These are phyloP conservation scores for Emydomyces testavorans DNA, from an alignment of 2,329 filamentous ascomycete species.

Conservation along the genomic window DNA sequence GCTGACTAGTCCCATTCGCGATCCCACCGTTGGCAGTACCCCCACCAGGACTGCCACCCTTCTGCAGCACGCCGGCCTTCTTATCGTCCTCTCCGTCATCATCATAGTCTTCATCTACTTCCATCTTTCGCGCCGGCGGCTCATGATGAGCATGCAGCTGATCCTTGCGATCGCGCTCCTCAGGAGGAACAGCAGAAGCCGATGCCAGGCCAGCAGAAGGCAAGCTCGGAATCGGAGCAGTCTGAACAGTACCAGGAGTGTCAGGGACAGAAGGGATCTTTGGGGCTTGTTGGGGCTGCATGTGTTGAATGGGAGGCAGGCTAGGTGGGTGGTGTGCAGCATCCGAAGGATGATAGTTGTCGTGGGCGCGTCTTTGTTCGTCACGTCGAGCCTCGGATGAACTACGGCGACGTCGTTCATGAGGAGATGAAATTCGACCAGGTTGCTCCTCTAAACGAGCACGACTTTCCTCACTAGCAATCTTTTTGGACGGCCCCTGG, in stretches of 20 bases:
- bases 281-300: slow-evolving; percentile 38
- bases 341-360: slow-evolving; percentile 83
- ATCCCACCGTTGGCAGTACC: slow-evolving; percentile 3
- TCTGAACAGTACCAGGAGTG: slow-evolving; percentile 18
- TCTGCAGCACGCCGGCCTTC: slow-evolving; percentile 26
- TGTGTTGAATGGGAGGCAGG: slow-evolving; percentile 41
- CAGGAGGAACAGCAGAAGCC: slow-evolving; percentile 28
- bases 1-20: slow-evolving; percentile 10
- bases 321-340: slow-evolving; percentile 72
- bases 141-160: slow-evolving; percentile 48
- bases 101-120: slow-evolving; percentile 95
- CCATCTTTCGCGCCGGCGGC: slow-evolving; percentile 86
- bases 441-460: slow-evolving; percentile 72
- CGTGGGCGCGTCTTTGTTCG: slow-evolving; percentile 59
- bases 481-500: slow-evolving; percentile 58
- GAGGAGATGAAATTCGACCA: slow-evolving; percentile 50
- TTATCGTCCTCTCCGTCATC: slow-evolving; percentile 82
- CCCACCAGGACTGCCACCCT: slow-evolving; percentile 23
- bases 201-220: slow-evolving; percentile 28
- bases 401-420: slow-evolving; percentile 60
- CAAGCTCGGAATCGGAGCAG: slow-evolving; percentile 36
- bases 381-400: slow-evolving; percentile 60
- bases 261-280: slow-evolving; percentile 49
- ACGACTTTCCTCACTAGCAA: slow-evolving; percentile 75
- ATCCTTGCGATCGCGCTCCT: slow-evolving; percentile 43